phyloP scores from a whole-genome alignment of 2,329 filamentous ascomycete genomes.

The Aspergillus neotritici region DNA sequence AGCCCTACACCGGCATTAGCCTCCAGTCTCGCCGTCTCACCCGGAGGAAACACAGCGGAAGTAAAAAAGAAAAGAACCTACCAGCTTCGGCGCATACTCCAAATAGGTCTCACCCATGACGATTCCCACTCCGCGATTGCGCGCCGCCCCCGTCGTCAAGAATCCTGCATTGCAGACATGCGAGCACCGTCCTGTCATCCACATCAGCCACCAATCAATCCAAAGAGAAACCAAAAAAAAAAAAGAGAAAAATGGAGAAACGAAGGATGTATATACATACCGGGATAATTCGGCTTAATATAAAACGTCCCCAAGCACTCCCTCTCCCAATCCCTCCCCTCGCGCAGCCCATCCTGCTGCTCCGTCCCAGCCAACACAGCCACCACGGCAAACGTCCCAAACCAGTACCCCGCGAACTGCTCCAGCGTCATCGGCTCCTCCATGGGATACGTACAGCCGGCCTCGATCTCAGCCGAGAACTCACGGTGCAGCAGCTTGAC shows the following conservation, averaged over 20 bases:
- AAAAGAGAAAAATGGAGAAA: not conserved
- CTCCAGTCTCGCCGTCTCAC: no score
- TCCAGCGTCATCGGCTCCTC: slow-evolving; percentile 28
- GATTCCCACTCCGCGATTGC: slow-evolving; percentile 31
- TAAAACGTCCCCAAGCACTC: slow-evolving; percentile 38
- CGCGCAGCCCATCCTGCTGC: slow-evolving; percentile 11
- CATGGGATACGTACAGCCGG: slow-evolving; percentile 37
- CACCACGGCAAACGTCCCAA: slow-evolving; percentile 34
- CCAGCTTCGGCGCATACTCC: slow-evolving; percentile 33
- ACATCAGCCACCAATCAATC: not conserved
- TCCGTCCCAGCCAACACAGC: slow-evolving; percentile 21
- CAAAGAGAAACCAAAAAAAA: not conserved
- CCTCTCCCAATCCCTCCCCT: slow-evolving; percentile 30
- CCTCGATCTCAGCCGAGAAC: slow-evolving; percentile 32
- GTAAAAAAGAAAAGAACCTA: slow-evolving; percentile 14
- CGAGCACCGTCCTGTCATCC: slow-evolving; percentile 31
- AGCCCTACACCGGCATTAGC: slow-evolving; percentile 24
- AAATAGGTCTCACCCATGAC: slow-evolving; percentile 35
- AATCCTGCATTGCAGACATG: slow-evolving; percentile 38
- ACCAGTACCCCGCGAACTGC: slow-evolving; percentile 33
- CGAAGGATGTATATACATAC: slow-evolving; percentile 18
- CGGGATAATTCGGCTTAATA: slow-evolving; percentile 39
- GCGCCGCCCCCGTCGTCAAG: slow-evolving; percentile 27
- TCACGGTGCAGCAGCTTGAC: slow-evolving; percentile 27
- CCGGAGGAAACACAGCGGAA: not conserved